Conservation (phyloP, 257 asterid genomes). For the Jaltomata sinuosa region DNA sequence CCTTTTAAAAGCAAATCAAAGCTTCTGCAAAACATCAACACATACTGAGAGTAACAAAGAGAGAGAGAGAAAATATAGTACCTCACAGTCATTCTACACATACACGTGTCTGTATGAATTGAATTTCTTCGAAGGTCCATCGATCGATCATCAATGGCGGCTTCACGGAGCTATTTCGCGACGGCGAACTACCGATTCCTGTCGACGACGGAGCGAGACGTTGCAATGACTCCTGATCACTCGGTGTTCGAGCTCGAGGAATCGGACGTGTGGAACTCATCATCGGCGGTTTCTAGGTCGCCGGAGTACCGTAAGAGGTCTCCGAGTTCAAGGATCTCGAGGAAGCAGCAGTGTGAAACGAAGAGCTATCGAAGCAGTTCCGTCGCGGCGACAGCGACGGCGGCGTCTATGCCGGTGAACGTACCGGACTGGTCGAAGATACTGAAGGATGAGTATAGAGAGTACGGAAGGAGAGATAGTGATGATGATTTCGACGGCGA, state of each 20-base stretch:
- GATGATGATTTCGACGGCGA: background rate
- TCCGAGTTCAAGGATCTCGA: background rate
- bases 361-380: background rate
- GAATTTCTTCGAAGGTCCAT: background rate
- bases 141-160: constrained; percentile 2
- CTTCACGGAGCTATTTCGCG: constrained; percentile 13
- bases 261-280: constrained; percentile 20
- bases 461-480: constrained; percentile 8
- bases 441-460: constrained; percentile 19
- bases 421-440: constrained; percentile 32
- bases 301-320: constrained; percentile 2
- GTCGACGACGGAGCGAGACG: background rate
- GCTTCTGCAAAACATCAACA: background rate
- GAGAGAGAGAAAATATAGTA: no score
- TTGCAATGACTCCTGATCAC: background rate
- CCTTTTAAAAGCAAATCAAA: constrained; percentile 7
- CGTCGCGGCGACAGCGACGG: background rate
- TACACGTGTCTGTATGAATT: background rate
- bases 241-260: constrained; percentile 14
- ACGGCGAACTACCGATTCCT: constrained; percentile 4
- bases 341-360: background rate
- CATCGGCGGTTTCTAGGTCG: background rate
- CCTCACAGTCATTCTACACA: background rate
- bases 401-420: constrained; percentile 21
- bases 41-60: background rate